A percentile compares a stretch with the other conserved stretches of the same genome.
These are phyloP conservation scores for Scenedesmus sp. DNA, from an alignment of 163 green algal species.

Conservation along the genomic window DNA sequence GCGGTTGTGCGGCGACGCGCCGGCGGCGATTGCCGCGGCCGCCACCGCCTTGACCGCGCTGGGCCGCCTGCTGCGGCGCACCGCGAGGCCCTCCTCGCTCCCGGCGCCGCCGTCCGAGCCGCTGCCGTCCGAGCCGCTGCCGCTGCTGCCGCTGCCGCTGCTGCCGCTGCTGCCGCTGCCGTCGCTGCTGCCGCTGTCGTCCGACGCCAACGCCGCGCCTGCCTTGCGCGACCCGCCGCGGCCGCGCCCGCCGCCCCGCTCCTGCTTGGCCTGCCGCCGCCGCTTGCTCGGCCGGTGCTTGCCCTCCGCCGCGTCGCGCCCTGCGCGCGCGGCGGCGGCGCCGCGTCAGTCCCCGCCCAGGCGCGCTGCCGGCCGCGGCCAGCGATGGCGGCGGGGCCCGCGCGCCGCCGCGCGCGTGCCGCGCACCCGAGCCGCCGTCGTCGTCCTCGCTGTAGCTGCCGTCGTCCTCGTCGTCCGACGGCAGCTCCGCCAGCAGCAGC, in stretches of 20 bases:
- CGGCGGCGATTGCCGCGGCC: slow-evolving; percentile 33
- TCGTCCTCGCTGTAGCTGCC: slow-evolving; percentile 13
- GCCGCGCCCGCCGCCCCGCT: no score
- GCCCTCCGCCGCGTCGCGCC: background rate
- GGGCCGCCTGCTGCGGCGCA: slow-evolving; percentile 14
- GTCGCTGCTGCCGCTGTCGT: background rate
- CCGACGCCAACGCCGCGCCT: background rate
- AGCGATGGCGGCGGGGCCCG: no score
- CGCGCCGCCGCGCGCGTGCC: no score
- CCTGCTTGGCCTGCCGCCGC: background rate
- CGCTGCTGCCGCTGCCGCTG: slow-evolving; percentile 1
- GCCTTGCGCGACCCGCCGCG: background rate
- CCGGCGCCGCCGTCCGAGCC: background rate
- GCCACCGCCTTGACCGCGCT: slow-evolving; percentile 12
- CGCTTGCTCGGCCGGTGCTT: slow-evolving; percentile 2
- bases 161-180: background rate
- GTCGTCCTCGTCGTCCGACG: slow-evolving; percentile 26
- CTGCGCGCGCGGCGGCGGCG: no score
- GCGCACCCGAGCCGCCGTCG: background rate
- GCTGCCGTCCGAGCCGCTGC: background rate
- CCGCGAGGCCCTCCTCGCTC: background rate
- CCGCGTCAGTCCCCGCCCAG: no score
- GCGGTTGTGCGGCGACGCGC: slow-evolving; percentile 1
- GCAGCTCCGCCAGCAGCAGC: slow-evolving; percentile 27
- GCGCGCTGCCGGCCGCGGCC: no score